A percentile compares a stretch with the other conserved stretches of the same genome.
Evolutionary conservation across 495 filamentous ascomycete species (phyloP).

Genomic region (Rhypophila decipiens): DNA sequence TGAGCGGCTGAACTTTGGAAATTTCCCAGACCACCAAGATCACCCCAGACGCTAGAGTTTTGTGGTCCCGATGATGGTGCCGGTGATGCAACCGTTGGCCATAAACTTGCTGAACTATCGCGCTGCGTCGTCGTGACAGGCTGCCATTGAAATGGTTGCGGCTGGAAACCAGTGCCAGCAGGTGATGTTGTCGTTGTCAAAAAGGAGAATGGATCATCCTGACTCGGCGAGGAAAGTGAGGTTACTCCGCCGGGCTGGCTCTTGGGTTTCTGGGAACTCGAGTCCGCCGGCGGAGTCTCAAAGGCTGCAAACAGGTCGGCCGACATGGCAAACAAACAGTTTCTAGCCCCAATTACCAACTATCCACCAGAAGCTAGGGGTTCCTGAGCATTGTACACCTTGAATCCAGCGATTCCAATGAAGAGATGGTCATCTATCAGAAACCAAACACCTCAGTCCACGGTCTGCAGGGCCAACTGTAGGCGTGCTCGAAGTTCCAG

Average conservation of each 20-base stretch:
- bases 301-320: constrained; percentile 71
- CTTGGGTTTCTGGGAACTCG: constrained; percentile 22
- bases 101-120: constrained; percentile 8
- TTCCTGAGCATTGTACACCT: no score
- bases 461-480: no score
- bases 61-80: constrained; percentile 5
- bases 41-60: constrained; percentile 10
- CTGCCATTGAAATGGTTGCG: constrained; percentile 14
- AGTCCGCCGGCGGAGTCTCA: constrained; percentile 34
- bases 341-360: no score
- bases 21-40: constrained; percentile 11
- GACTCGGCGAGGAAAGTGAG: neutral
- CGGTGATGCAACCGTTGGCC: constrained; percentile 9
- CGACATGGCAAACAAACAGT: constrained; percentile 65
- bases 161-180: constrained; percentile 6
- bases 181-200: neutral
- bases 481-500: no score
- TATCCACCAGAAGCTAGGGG: no score
- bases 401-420: no score
- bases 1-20: constrained; percentile 4
- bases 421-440: no score
- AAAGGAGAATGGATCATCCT: constrained; percentile 24
- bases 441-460: no score
- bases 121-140: constrained; percentile 9
- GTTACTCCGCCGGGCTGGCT: neutral